Evolutionary conservation across 1,284 basidiomycete species (phyloP).

Genomic region (Gomphus bonarii): DNA sequence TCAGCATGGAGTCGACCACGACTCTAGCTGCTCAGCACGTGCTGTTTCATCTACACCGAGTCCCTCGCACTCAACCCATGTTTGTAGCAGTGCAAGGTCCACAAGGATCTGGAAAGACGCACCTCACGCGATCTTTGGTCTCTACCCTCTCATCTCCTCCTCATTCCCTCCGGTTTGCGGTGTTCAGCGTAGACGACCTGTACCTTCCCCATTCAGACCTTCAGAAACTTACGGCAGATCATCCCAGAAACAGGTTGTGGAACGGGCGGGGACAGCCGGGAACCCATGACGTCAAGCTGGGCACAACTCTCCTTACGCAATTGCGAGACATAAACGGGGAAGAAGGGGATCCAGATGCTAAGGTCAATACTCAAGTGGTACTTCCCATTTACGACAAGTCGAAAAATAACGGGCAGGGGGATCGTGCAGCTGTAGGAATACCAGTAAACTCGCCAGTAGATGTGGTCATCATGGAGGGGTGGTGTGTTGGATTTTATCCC

Average conservation of each 20-base stretch:
- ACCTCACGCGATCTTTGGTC: conserved; percentile 47
- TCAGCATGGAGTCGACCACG: conserved; percentile 3
- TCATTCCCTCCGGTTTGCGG: conserved; percentile 45
- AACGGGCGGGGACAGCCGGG: conserved; percentile 79
- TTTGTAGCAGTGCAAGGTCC: conserved; percentile 82
- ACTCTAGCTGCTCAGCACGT: conserved; percentile 10
- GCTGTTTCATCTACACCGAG: conserved; percentile 6
- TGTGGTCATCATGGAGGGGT: conserved; percentile 83
- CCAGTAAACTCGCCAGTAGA: conserved; percentile 50
- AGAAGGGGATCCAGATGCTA: conserved; percentile 3
- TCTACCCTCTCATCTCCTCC: conserved; percentile 37
- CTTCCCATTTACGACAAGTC: conserved; percentile 88
- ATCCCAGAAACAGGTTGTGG: conserved; percentile 57
- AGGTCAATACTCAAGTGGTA: conserved; percentile 25
- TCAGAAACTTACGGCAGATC: conserved; percentile 35
- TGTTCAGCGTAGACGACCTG: conserved; percentile 79
- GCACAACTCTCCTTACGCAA: conserved; percentile 36
- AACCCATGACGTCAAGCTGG: conserved; percentile 73
- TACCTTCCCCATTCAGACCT: conserved; percentile 66
- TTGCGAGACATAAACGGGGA: conserved; percentile 37
- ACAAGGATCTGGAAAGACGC: conserved; percentile 80
- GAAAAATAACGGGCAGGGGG: conserved; percentile 68
- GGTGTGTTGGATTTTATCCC: conserved; percentile 72
- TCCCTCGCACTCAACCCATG: conserved; percentile 30
- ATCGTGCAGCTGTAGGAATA: conserved; percentile 46